Percentiles rank a stretch among this genome's conserved stretches.
Conservation (phyloP, 2,329 filamentous ascomycete species). For the Davidsoniella virescens region DNA sequence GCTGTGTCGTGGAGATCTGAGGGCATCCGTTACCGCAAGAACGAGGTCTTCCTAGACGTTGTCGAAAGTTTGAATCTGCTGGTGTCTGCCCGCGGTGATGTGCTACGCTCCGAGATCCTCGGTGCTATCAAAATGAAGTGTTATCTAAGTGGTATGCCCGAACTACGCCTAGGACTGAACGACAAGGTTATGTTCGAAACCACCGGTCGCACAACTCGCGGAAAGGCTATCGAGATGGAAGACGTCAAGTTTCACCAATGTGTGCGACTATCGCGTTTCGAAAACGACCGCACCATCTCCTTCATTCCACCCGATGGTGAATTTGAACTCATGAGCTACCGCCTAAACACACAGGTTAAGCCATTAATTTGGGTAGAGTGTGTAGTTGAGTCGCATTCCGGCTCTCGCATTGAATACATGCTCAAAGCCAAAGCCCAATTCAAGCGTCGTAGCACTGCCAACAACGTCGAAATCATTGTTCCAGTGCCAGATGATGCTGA, state of each 20-base stretch:
- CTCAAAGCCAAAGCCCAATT: conserved; percentile 96
- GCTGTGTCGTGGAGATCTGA: conserved; percentile 96
- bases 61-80: conserved; percentile 92
- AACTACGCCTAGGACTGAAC: conserved; percentile 83
- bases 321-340: conserved; percentile 98
- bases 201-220: conserved; percentile 79
- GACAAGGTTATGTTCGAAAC: conserved; percentile 99
- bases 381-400: conserved; percentile 88
- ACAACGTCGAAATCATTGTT: conserved; percentile 96
- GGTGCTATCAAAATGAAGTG: conserved; percentile 99
- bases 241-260: conserved; percentile 99
- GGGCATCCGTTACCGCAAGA: conserved; percentile 96
- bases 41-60: conserved; percentile 97
- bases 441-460: conserved; percentile 91
- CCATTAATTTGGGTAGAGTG: conserved; percentile 98
- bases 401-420: conserved; percentile 96
- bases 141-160: conserved; percentile 95
- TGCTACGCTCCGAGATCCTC: conserved; percentile 87
- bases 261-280: conserved; percentile 85
- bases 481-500: conserved; percentile 96
- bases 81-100: conserved; percentile 86
- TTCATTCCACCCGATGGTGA: conserved; percentile 98
- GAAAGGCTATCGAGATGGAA: conserved; percentile 98
- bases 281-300: conserved; percentile 96
- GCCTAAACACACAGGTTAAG: conserved; percentile 95